These are phyloP conservation scores for Moricandia arvensis DNA, from an alignment of 345 rosid species.

Conservation along the genomic window DNA sequence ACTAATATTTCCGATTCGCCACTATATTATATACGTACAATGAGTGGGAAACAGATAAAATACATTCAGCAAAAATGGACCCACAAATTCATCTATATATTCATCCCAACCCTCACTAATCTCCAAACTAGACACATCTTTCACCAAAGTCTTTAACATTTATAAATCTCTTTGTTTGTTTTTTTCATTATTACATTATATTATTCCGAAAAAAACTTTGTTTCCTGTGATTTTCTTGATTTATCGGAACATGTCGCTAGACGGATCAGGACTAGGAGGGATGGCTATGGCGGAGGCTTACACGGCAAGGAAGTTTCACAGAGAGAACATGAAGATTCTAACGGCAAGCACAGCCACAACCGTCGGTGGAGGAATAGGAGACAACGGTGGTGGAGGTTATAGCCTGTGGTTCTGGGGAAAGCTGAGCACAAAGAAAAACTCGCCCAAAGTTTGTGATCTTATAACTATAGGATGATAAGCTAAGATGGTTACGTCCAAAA, in stretches of 20 bases:
- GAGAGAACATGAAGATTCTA: constrained; percentile 27
- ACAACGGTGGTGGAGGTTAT: constrained; percentile 29
- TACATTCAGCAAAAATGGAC: constrained; percentile 22
- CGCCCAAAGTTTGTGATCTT: constrained; percentile 38
- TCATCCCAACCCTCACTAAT: constrained; percentile 12
- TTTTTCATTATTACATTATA: background rate
- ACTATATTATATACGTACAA: background rate
- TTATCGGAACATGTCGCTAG: constrained; percentile 30
- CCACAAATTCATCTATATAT: constrained; percentile 32
- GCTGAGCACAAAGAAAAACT: constrained; percentile 29
- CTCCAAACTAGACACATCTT: constrained; percentile 19
- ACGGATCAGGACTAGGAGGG: constrained; percentile 22
- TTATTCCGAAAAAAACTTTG: background rate
- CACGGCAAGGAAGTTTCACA: constrained; percentile 33
- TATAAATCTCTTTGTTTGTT: constrained; percentile 10
- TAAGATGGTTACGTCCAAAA: constrained; percentile 11
- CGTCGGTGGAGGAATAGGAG: constrained; percentile 21
- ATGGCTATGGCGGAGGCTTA: constrained; percentile 31
- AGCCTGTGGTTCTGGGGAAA: constrained; percentile 30
- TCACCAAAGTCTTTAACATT: constrained; percentile 6
- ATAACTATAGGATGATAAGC: constrained; percentile 17
- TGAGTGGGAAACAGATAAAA: constrained; percentile 36
- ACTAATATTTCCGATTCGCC: constrained; percentile 13
- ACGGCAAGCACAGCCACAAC: constrained; percentile 14
- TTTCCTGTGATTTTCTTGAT: background rate